A percentile compares a stretch with the other conserved stretches of the same genome.
These are phyloP conservation scores for Bisporella sp. DNA, from an alignment of 2,329 filamentous ascomycete species.

Conservation along the genomic window DNA sequence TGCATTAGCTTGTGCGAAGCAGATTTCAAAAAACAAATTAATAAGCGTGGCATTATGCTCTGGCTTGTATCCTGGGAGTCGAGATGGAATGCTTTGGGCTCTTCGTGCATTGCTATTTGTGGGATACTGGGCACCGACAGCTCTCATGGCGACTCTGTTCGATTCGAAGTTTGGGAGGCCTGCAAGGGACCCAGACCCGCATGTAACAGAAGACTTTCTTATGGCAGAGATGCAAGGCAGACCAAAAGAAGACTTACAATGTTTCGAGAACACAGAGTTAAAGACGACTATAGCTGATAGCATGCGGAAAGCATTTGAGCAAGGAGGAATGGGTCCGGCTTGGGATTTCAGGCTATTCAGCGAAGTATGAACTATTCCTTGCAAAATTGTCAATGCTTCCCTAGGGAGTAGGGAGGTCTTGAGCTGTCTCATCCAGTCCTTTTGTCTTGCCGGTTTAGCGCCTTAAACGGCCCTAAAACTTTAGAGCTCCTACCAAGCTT, in stretches of 20 bases:
- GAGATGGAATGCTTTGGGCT: constrained; percentile 8
- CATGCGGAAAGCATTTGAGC: constrained; percentile 9
- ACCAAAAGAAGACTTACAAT: constrained; percentile 4
- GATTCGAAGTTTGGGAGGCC: constrained; percentile 8
- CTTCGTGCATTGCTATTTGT: constrained; percentile 1
- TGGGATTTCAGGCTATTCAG: constrained; percentile 5
- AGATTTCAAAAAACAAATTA: constrained; percentile 20
- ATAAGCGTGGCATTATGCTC: constrained; percentile 5
- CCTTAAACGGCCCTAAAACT: no score
- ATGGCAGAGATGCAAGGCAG: constrained; percentile 6
- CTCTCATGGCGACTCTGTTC: background rate
- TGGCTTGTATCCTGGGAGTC: constrained; percentile 5
- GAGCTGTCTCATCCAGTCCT: no score
- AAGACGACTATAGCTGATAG: constrained; percentile 5
- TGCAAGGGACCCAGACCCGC: constrained; percentile 2
- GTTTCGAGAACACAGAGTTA: constrained; percentile 8
- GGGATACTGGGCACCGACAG: constrained; percentile 1
- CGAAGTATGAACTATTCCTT: background rate
- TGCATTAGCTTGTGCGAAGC: constrained; percentile 37
- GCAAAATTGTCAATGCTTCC: no score
- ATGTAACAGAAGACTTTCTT: constrained; percentile 7
- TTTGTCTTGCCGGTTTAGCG: no score
- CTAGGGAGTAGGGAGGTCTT: no score
- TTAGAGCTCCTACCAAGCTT: no score
- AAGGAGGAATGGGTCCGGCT: constrained; percentile 6